phyloP scores from a whole-genome alignment of 306 rosid species.

The Cucumis hystrix region DNA sequence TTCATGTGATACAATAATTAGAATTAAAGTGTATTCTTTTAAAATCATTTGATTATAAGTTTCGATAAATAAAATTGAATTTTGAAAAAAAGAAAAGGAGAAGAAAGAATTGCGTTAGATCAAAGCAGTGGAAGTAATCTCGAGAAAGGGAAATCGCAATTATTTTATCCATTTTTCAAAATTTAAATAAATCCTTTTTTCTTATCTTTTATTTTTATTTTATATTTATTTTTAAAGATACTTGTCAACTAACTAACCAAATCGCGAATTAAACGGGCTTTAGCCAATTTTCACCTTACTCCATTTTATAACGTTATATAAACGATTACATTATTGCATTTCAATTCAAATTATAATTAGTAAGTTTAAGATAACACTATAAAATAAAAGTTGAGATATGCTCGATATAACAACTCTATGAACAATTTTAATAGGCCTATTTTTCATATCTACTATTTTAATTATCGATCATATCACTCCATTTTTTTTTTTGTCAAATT shows the following conservation, averaged over 20 bases:
- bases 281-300: neutral
- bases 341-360: no score
- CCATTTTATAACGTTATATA: no score
- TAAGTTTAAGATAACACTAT: no score
- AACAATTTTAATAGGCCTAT: no score
- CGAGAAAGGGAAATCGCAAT: neutral
- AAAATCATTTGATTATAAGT: neutral
- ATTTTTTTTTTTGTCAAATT: no score
- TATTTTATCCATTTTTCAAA: neutral
- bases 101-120: neutral
- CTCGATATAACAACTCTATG: no score
- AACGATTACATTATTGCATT: no score
- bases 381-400: no score
- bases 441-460: no score
- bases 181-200: neutral
- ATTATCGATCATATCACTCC: no score
- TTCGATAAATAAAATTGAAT: neutral
- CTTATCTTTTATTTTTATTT: neutral
- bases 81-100: neutral
- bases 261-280: neutral
- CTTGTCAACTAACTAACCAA: neutral
- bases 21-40: neutral
- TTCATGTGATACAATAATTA: neutral
- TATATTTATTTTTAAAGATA: neutral
- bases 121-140: conserved; percentile 5